Base-by-base conservation (phyloP, 2,329 filamentous ascomycete genomes). In the Pyrenochaeta sp. region DNA sequence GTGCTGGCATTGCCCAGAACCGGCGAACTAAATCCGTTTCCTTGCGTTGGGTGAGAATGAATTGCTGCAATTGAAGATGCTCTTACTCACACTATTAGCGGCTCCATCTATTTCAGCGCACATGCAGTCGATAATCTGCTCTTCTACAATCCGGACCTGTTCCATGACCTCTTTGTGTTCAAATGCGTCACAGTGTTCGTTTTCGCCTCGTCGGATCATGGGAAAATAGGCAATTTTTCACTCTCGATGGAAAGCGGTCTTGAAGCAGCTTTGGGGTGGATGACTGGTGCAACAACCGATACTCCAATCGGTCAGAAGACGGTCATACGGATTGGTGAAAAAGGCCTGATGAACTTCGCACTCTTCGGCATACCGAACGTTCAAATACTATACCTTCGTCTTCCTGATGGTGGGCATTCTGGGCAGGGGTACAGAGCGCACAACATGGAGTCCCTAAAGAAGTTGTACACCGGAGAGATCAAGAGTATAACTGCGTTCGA, bases 111-210 rank as follows among this genome's bases (percentile, higher is more conserved):
- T 48, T 63, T 65, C 47, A 49, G 44, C 20, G 64, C 61, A 1
- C 59, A 65, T 21, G 60, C 60, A 13, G 49, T 53, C 21, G 64
- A 67, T 30, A 47, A 41, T 27, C 35, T 65, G 1, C 53, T 68
- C 17, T 68, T 57, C 41, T 60, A 65, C 26, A 64, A 58, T 18
- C 63, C 64, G 3, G 58, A 65, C 19, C 52, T 68, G 27, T 56
- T 52, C 31, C 61, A 61, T 22, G 63, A 67, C 23, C 39, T 68
- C 24, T 52, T 56, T 30, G 56, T 59, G 15, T 60, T 50, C 48
- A 64, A 58, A 37, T 67, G 61, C 27, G 40, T 62, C 23, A 65
- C 58, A 3, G 48, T 53, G 1, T 46, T 68, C 4, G 38, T 63
- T 11, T 55, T 67, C 47, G 63, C 59, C 13, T 47, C 63, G 6